Conservation (phyloP, 2,329 filamentous ascomycete genomes). For the Ophiostoma novo-ulmi region DNA sequence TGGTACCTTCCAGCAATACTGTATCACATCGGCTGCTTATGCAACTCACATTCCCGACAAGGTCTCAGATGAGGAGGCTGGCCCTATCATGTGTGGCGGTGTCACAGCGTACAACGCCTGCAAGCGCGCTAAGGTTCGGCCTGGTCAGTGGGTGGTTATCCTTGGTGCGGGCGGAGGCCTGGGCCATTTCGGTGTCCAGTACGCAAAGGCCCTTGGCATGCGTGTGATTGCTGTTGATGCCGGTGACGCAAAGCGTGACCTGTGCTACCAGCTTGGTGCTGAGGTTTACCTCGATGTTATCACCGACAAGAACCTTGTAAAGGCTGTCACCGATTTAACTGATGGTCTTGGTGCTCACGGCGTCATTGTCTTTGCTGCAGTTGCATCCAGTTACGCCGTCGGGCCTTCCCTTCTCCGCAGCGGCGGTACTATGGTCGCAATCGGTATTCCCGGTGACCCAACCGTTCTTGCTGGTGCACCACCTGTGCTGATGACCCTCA, state of each 20-base stretch:
- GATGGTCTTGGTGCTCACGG: slow-evolving; percentile 23
- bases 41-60: slow-evolving; percentile 47
- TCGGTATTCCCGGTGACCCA: slow-evolving; percentile 77
- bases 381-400: slow-evolving; percentile 91
- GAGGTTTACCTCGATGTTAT: slow-evolving; percentile 54
- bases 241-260: slow-evolving; percentile 42
- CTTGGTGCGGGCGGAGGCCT: slow-evolving; percentile 48
- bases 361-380: slow-evolving; percentile 58
- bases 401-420: slow-evolving; percentile 80
- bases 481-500: slow-evolving; percentile 23
- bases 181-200: slow-evolving; percentile 37
- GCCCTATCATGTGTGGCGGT: slow-evolving; percentile 56
- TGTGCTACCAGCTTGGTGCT: slow-evolving; percentile 47
- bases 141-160: slow-evolving; percentile 52
- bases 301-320: slow-evolving; percentile 31
- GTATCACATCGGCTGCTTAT: slow-evolving; percentile 51
- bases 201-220: slow-evolving; percentile 51
- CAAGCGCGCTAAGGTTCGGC: slow-evolving; percentile 44
- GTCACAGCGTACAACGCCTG: slow-evolving; percentile 55
- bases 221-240: slow-evolving; percentile 52
- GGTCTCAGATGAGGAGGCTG: slow-evolving; percentile 48
- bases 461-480: slow-evolving; percentile 20
- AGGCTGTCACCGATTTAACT: slow-evolving; percentile 9
- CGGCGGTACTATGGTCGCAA: slow-evolving; percentile 75
- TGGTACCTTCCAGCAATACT: slow-evolving; percentile 56